Evolutionary conservation across 768 basidiomycete species (phyloP), one percentile per base, ranked within the genome.

Genomic region (Steccherinum ochraceum): DNA sequence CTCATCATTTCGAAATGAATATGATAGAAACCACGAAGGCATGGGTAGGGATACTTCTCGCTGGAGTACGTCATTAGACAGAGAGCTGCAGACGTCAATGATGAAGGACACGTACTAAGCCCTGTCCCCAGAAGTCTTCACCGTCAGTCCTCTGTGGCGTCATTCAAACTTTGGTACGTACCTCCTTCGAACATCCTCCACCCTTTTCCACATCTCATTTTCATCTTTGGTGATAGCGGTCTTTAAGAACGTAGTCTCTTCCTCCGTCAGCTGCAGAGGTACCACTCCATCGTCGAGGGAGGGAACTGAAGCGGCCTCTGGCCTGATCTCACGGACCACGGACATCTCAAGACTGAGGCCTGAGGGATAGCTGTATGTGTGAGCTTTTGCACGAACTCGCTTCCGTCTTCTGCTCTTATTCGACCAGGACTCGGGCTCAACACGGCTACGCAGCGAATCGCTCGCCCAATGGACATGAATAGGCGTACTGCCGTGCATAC

Each of bases 21-120:
- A 52, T 62, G 65, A 43, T 64, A 61, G 54, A 69, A 67, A 7
- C 47, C 61, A 25, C 58, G 61, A 41, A 67, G 64, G 53, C 66
- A 69, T 26, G 67, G 66, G 27, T 67, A 66, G 5, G 67, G 63
- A 40, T 63, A 62, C 21, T 60, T 48, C 13, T 46, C 55, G 54
- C 66, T 67, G n/a, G n/a, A n/a, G n/a, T n/a, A n/a, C n/a, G 19
- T 40, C 24, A n/a, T 48, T 40, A 48, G n/a, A 47, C 26, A 16
- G 21, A 16, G 39, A 5, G 27, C 4, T 53, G 0, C n/a, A 4
- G 21, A 18, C 48, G 35, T 39, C 12, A n/a, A n/a, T n/a, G n/a
- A 12, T 18, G n/a, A 13, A 18, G 13, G 48, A 30, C 18, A 54
- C 63, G 3, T 52, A 66, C 65, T 65, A 66, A 43, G 65, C 59